These are phyloP conservation scores for Penicillium rolfsii DNA, from an alignment of 2,329 filamentous ascomycete genomes.

Conservation along the genomic window DNA sequence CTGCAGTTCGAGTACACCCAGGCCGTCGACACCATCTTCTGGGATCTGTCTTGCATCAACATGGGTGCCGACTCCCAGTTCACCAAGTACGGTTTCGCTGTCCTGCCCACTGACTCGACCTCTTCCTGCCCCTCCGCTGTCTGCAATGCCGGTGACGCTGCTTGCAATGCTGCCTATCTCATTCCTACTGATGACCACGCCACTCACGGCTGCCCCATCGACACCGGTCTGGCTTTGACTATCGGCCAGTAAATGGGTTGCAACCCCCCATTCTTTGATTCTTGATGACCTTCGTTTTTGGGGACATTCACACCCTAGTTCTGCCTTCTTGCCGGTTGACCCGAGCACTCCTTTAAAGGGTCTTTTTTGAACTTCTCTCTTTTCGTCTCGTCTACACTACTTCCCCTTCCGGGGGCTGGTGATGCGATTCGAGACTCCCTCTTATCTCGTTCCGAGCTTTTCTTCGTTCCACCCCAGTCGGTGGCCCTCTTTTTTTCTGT, in stretches of 20 bases:
- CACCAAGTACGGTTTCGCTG: conserved; percentile 40
- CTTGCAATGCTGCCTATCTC: conserved; percentile 46
- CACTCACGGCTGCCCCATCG: conserved; percentile 46
- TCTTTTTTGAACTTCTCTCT: conserved; percentile 16
- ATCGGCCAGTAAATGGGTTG: conserved; percentile 35
- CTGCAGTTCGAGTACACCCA: conserved; percentile 50
- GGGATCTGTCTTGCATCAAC: conserved; percentile 47
- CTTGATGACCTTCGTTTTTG: neutral
- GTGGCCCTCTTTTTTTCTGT: conserved; percentile 15
- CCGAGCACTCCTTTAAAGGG: conserved; percentile 27
- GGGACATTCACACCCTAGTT: conserved; percentile 1
- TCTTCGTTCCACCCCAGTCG: conserved; percentile 13
- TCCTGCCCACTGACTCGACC: conserved; percentile 34
- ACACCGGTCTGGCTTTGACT: conserved; percentile 38
- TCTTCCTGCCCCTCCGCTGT: conserved; percentile 38
- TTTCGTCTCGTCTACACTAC: conserved; percentile 9
- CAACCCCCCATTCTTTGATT: neutral
- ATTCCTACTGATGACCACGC: conserved; percentile 46
- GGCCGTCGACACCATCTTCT: conserved; percentile 39
- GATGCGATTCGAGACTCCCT: neutral
- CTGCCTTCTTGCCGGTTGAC: conserved; percentile 28
- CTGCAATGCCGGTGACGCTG: conserved; percentile 41
- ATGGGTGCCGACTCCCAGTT: conserved; percentile 38
- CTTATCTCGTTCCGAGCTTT: conserved; percentile 1
- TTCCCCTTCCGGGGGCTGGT: neutral